Conservation (phyloP, 2,329 filamentous ascomycete species). For the Diplodia intermedia region DNA sequence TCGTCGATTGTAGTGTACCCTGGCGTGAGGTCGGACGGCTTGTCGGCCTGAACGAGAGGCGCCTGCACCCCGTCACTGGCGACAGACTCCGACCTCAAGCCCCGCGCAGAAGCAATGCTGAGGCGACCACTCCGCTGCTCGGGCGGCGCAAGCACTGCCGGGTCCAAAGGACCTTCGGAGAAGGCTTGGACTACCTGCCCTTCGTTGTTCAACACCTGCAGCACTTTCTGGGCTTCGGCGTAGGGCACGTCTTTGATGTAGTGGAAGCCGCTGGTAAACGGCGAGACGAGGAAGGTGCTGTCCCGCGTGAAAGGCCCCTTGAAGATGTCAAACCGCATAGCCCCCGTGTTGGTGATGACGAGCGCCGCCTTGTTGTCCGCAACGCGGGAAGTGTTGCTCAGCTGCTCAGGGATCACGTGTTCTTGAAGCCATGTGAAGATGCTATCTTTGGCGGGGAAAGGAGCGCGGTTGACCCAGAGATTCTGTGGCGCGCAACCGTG, state of each 20-base stretch:
- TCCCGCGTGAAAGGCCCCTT: slow-evolving; percentile 89
- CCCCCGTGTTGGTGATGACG: slow-evolving; percentile 85
- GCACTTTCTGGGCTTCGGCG: slow-evolving; percentile 71
- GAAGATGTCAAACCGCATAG: slow-evolving; percentile 94
- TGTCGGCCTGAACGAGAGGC: slow-evolving; percentile 38
- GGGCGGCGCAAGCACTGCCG: slow-evolving; percentile 52
- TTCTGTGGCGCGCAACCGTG: slow-evolving; percentile 85
- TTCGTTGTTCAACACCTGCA: slow-evolving; percentile 65
- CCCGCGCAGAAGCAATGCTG: neutral
- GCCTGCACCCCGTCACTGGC: slow-evolving; percentile 40
- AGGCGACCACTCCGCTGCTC: slow-evolving; percentile 46
- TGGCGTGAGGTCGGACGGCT: slow-evolving; percentile 61
- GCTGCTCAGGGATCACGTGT: slow-evolving; percentile 72
- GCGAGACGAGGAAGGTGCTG: slow-evolving; percentile 83
- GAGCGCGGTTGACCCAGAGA: slow-evolving; percentile 80
- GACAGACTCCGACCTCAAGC: neutral
- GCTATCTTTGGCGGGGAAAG: slow-evolving; percentile 75
- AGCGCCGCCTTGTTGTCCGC: slow-evolving; percentile 67
- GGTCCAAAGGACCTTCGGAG: slow-evolving; percentile 40
- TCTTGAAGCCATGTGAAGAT: slow-evolving; percentile 83
- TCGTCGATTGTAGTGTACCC: slow-evolving; percentile 94
- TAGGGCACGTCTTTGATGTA: slow-evolving; percentile 85
- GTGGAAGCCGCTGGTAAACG: slow-evolving; percentile 80
- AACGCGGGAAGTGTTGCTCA: slow-evolving; percentile 53
- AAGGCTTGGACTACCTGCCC: slow-evolving; percentile 56